A percentile compares a stretch with the other conserved stretches of the same genome.
phyloP scores from a whole-genome alignment of 2,329 filamentous ascomycete genomes.

The Pseudogymnoascus sp. region DNA sequence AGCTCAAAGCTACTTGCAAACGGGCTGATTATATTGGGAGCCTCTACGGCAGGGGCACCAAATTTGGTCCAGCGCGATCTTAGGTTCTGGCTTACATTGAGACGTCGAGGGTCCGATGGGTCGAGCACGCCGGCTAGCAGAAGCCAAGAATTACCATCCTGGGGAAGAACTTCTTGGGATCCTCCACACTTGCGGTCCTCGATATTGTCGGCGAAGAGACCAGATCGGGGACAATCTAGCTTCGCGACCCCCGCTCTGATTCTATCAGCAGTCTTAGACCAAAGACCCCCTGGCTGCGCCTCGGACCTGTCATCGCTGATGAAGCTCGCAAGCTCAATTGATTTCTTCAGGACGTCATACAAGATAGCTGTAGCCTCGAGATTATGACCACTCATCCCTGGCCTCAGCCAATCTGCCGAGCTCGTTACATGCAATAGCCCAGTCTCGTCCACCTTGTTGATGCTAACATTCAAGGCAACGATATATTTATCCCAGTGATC shows the following conservation, averaged over 20 bases:
- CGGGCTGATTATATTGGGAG: slow-evolving; percentile 33
- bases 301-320: slow-evolving; percentile 29
- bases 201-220: slow-evolving; percentile 13
- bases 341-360: slow-evolving; percentile 44
- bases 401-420: slow-evolving; percentile 27
- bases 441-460: slow-evolving; percentile 29
- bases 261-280: slow-evolving; percentile 14
- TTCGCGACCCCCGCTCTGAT: slow-evolving; percentile 20
- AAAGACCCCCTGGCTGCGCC: slow-evolving; percentile 6
- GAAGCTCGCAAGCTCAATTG: slow-evolving; percentile 39
- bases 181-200: slow-evolving; percentile 10
- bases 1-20: slow-evolving; percentile 38
- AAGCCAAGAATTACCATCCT: slow-evolving; percentile 34
- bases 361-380: slow-evolving; percentile 41
- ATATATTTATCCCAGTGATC: slow-evolving; percentile 43
- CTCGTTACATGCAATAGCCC: slow-evolving; percentile 44
- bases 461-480: slow-evolving; percentile 39
- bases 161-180: slow-evolving; percentile 16
- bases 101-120: slow-evolving; percentile 15
- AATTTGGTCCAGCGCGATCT: slow-evolving; percentile 36
- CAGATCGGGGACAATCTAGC: slow-evolving; percentile 20
- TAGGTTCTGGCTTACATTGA: slow-evolving; percentile 32
- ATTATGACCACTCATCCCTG: slow-evolving; percentile 25
- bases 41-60: slow-evolving; percentile 39
- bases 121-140: slow-evolving; percentile 23